Percentiles rank a stretch among this genome's conserved stretches.
Conservation (phyloP, 148 eudicot genomes). For the Vaccinium corymbosum region DNA sequence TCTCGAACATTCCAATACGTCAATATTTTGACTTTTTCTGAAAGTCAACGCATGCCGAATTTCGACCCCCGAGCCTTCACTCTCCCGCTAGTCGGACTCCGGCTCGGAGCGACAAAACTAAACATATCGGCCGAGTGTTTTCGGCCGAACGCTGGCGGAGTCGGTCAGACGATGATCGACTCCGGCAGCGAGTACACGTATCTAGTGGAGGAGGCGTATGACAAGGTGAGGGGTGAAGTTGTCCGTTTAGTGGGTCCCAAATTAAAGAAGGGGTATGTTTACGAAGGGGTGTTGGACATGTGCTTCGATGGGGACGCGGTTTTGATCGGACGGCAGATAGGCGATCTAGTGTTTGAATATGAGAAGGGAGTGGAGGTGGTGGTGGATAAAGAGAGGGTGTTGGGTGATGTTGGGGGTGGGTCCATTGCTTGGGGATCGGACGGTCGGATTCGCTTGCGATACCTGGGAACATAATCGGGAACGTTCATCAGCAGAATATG, state of each 20-base stretch:
- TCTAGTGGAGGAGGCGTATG: conserved; percentile 43
- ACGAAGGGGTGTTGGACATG: conserved; percentile 40
- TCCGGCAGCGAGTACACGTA: conserved; percentile 52
- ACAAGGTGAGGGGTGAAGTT: conserved; percentile 33
- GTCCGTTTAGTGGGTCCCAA: conserved; percentile 29
- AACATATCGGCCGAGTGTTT: conserved; percentile 21
- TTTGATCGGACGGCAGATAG: conserved; percentile 37
- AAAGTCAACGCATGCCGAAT: conserved; percentile 45
- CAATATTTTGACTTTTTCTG: conserved; percentile 29
- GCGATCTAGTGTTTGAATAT: conserved; percentile 41
- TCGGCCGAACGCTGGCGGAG: conserved; percentile 40
- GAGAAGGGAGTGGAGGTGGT: conserved; percentile 41
- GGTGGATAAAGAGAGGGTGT: conserved; percentile 24
- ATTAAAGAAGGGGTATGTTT: conserved; percentile 38
- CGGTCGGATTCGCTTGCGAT: conserved; percentile 39
- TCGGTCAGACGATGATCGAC: conserved; percentile 56
- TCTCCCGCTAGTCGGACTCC: conserved; percentile 35
- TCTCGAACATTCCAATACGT: conserved; percentile 24
- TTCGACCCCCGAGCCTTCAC: conserved; percentile 49
- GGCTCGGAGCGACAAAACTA: conserved; percentile 30
- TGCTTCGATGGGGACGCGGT: conserved; percentile 39
- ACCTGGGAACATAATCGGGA: conserved; percentile 48
- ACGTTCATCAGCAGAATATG: conserved; percentile 49
- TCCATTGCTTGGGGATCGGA: conserved; percentile 52
- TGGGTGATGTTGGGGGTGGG: conserved; percentile 47